phyloP scores from a whole-genome alignment of 148 eudicot species.

The Camellia lanceoleosa region DNA sequence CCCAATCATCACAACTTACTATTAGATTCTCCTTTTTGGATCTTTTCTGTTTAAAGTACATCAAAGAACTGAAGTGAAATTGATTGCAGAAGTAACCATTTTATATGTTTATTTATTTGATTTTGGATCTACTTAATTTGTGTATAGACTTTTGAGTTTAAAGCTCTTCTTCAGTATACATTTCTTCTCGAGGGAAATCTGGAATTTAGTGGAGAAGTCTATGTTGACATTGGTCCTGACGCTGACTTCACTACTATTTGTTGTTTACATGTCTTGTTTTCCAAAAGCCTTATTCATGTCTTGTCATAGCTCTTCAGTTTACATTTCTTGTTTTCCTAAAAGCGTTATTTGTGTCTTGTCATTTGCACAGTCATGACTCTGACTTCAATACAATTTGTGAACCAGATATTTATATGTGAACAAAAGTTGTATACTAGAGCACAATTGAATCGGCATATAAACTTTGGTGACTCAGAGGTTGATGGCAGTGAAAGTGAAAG shows the following conservation, averaged over 20 bases:
- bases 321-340: background rate
- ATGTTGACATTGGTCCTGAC: background rate
- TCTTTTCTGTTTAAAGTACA: background rate
- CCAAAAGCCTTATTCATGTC: too few relatives aligned
- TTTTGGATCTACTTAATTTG: background rate
- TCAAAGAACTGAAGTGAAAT: constrained; percentile 5
- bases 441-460: constrained; percentile 74
- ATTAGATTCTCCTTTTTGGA: background rate
- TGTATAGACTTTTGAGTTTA: background rate
- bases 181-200: background rate
- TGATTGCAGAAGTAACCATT: background rate
- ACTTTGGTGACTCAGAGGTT: constrained; percentile 75
- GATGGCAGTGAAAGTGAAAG: constrained; percentile 90
- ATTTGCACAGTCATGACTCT: background rate
- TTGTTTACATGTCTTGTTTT: too few relatives aligned
- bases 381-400: constrained; percentile 10
- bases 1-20: background rate
- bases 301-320: background rate
- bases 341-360: background rate
- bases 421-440: constrained; percentile 76
- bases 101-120: background rate
- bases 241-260: too few relatives aligned
- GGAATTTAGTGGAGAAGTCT: background rate
- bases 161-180: background rate
- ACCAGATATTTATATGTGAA: constrained; percentile 82